Percentiles rank a stretch among this genome's conserved stretches.
Evolutionary conservation across 306 rosid species (phyloP).

Genomic region (barrel medic (Medicago truncatula)): MtrunA17r5.0-ANR NC_053044.1:9436001-9436500

Average conservation of each 20-base stretch:
- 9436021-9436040: too few species aligned
- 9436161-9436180: constrained; percentile 44
- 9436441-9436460: constrained; percentile 43
- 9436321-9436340: constrained; percentile 30
- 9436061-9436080: neutral
- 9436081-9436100: constrained; percentile 3
- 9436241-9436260: constrained; percentile 45
- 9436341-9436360: constrained; percentile 26
- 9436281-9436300: constrained; percentile 34
- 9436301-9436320: constrained; percentile 40
- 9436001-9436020: neutral
- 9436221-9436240: constrained; percentile 41
- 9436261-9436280: constrained; percentile 38
- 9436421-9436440: constrained; percentile 29
- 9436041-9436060: neutral
- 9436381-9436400: constrained; percentile 24
- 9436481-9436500: constrained; percentile 11
- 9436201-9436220: constrained; percentile 41
- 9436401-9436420: constrained; percentile 33
- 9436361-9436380: constrained; percentile 40
- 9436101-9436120: constrained; percentile 1
- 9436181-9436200: constrained; percentile 46
- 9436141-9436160: constrained; percentile 38
- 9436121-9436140: constrained; percentile 37
- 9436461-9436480: constrained; percentile 37